phyloP scores from a whole-genome alignment of 2,329 filamentous ascomycete species.

The Trichophyton rubrum region DNA sequence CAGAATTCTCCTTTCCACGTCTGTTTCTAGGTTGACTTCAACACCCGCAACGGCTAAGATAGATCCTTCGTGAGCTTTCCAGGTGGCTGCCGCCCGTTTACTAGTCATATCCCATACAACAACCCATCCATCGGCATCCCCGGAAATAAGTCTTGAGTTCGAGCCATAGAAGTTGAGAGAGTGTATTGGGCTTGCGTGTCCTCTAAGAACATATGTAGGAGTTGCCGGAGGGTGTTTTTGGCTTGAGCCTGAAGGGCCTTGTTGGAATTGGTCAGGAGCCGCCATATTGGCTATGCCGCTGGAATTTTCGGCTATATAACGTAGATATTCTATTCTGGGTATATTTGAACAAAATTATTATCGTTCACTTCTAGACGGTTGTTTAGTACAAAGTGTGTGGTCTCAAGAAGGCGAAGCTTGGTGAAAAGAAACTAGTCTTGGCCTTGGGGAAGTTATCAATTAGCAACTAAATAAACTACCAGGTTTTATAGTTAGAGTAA shows the following conservation, averaged over 20 bases:
- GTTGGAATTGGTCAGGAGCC: not conserved
- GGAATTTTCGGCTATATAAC: not conserved
- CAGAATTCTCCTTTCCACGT: conserved; percentile 52
- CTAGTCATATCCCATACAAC: conserved; percentile 73
- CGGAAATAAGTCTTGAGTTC: conserved; percentile 69
- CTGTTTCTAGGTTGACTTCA: conserved; percentile 29
- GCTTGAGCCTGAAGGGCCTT: not conserved
- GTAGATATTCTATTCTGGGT: not conserved
- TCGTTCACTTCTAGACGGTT: not conserved
- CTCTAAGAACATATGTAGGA: conserved; percentile 63
- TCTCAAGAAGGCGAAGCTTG: not conserved
- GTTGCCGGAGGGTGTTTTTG: conserved; percentile 36
- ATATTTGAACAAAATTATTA: not conserved
- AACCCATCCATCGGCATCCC: conserved; percentile 81
- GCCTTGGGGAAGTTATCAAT: not conserved
- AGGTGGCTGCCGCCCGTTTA: conserved; percentile 70
- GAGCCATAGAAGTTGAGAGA: conserved; percentile 56
- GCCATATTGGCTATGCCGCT: not conserved
- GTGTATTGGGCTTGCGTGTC: conserved; percentile 72
- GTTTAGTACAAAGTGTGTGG: not conserved
- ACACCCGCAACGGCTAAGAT: conserved; percentile 65
- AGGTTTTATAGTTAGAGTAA: no score
- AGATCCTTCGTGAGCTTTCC: conserved; percentile 69
- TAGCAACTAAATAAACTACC: no score
- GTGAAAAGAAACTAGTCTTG: not conserved